Evolutionary conservation across 2,329 filamentous ascomycete species (phyloP).

Genomic region (Celoporthe dispersa): DNA sequence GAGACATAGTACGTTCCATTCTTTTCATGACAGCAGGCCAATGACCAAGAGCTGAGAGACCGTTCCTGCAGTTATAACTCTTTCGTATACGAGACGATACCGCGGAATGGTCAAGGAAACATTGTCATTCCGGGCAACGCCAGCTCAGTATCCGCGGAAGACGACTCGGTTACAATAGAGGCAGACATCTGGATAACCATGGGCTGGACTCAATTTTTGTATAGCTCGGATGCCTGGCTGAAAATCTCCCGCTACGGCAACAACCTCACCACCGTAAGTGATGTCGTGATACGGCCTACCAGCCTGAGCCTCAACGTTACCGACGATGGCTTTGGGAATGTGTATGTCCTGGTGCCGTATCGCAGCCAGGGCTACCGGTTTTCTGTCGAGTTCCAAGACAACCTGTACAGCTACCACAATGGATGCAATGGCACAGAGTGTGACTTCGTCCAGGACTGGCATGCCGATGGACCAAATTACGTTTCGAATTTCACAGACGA

Average conservation of each 20-base stretch:
- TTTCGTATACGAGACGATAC: constrained; percentile 43
- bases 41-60: not conserved
- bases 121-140: constrained; percentile 35
- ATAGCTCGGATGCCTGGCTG: constrained; percentile 34
- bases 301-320: constrained; percentile 34
- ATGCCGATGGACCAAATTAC: constrained; percentile 32
- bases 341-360: constrained; percentile 38
- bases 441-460: constrained; percentile 24
- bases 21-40: not conserved
- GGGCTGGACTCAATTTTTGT: constrained; percentile 43
- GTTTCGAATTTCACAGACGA: constrained; percentile 31
- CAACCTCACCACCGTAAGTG: constrained; percentile 29
- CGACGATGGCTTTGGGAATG: constrained; percentile 30
- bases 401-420: constrained; percentile 37
- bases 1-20: constrained; percentile 21
- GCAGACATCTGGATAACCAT: constrained; percentile 38
- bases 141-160: constrained; percentile 28
- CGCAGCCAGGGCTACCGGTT: constrained; percentile 35
- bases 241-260: constrained; percentile 33
- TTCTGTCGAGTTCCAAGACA: constrained; percentile 40
- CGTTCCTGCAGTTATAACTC: constrained; percentile 30
- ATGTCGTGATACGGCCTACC: constrained; percentile 38
- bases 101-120: constrained; percentile 41
- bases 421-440: constrained; percentile 7
- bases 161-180: constrained; percentile 41